phyloP scores from a whole-genome alignment of 1,284 basidiomycete species.

The Malassezia japonica region DNA sequence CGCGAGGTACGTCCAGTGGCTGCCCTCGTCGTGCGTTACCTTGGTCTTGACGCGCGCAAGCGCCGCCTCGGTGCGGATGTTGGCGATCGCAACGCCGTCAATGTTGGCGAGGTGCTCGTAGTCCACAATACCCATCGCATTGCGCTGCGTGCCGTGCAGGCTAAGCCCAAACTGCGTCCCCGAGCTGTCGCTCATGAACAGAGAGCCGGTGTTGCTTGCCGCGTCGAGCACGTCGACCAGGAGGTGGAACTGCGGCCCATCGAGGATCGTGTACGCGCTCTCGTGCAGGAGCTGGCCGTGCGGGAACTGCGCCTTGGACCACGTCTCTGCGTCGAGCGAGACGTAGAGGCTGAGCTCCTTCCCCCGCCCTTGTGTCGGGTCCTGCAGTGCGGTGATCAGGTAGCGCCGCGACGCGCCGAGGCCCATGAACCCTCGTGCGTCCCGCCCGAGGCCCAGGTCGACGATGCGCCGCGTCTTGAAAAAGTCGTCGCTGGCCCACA shows the following conservation, averaged over 20 bases:
- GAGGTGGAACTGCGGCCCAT: conserved; percentile 80
- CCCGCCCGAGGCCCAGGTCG: conserved; percentile 31
- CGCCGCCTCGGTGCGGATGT: conserved; percentile 68
- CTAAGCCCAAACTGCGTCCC: conserved; percentile 91
- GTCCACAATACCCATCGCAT: conserved; percentile 77
- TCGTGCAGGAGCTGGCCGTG: conserved; percentile 71
- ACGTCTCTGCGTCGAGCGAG: conserved; percentile 31
- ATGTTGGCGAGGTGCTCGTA: conserved; percentile 82
- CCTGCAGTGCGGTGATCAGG: conserved; percentile 39
- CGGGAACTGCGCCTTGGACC: conserved; percentile 56
- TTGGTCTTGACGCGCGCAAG: conserved; percentile 55
- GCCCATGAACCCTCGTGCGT: conserved; percentile 38
- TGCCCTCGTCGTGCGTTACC: conserved; percentile 87
- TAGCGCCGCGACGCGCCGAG: conserved; percentile 35
- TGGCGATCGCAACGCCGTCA: conserved; percentile 86
- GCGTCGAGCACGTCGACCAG: conserved; percentile 68
- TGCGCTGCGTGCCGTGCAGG: conserved; percentile 79
- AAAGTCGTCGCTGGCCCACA: conserved; percentile 41
- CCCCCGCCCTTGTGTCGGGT: conserved; percentile 22
- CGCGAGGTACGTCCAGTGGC: conserved; percentile 64
- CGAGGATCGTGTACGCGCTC: conserved; percentile 90
- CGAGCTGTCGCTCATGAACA: conserved; percentile 88
- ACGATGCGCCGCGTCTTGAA: conserved; percentile 30
- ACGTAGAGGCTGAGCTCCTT: conserved; percentile 40
- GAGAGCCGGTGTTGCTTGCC: conserved; percentile 65